Conservation (phyloP, 768 basidiomycete genomes). For the Trametes sanguinea region DNA sequence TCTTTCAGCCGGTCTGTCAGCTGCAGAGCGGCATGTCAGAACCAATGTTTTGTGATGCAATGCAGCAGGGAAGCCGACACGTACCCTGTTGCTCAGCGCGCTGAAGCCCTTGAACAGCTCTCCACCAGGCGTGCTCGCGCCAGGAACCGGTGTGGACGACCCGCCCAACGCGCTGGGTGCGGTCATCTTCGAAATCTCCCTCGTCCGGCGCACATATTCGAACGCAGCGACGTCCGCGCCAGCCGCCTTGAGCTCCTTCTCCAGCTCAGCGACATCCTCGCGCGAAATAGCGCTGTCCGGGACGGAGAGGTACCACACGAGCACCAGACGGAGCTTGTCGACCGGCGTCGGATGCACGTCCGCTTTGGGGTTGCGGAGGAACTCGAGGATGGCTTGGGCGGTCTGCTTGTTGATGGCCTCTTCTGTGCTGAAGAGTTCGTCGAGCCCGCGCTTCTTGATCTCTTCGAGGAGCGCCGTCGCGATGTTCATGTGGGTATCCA, state of each 20-base stretch:
- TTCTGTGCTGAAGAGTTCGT: constrained; percentile 97
- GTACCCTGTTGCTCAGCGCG: constrained; percentile 83
- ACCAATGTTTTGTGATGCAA: not conserved
- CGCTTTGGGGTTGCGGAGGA: constrained; percentile 72
- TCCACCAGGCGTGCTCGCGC: constrained; percentile 67
- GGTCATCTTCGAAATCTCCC: constrained; percentile 93
- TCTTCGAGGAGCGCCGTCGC: constrained; percentile 93
- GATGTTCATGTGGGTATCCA: constrained; percentile 99
- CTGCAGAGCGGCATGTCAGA: constrained; percentile 41
- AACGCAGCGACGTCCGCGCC: constrained; percentile 84
- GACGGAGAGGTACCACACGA: constrained; percentile 93
- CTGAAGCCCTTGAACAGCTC: constrained; percentile 95
- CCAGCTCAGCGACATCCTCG: constrained; percentile 86
- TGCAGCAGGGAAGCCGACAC: constrained; percentile 23
- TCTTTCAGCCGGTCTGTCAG: constrained; percentile 92
- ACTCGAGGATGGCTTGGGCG: constrained; percentile 78
- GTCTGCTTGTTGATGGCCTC: constrained; percentile 88
- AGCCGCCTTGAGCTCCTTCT: constrained; percentile 79
- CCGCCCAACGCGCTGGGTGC: constrained; percentile 63
- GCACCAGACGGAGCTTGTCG: constrained; percentile 91
- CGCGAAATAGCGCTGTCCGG: constrained; percentile 79
- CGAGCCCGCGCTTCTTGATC: constrained; percentile 92
- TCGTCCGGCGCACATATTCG: constrained; percentile 87
- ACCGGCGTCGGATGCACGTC: constrained; percentile 66
- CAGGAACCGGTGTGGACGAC: constrained; percentile 65